A percentile compares a stretch with the other conserved stretches of the same genome.
Evolutionary conservation across 768 basidiomycete genomes (phyloP).

Genomic region (Amanita exitialis): DNA sequence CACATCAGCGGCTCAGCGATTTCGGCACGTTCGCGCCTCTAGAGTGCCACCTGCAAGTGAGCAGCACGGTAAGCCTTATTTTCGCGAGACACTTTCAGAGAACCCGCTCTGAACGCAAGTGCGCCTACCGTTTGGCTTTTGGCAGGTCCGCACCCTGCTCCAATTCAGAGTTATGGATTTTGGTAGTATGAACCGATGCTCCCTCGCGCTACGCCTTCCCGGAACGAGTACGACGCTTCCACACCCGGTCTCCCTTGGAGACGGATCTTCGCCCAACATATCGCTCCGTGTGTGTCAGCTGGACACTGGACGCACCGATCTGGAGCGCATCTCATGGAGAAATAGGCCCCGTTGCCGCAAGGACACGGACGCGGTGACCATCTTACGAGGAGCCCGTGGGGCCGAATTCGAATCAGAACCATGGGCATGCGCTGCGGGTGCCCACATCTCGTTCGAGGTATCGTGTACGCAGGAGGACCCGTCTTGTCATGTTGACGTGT

Average conservation of each 20-base stretch:
- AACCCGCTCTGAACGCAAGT: not conserved
- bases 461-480: too few relatives aligned
- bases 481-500: too few relatives aligned
- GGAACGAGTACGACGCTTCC: not conserved
- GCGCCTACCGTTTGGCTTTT: too few relatives aligned
- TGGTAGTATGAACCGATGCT: not conserved
- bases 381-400: too few relatives aligned
- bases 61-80: not conserved
- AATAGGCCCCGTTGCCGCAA: not conserved
- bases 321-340: not conserved
- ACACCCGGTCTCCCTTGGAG: not conserved
- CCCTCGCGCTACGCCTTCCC: not conserved
- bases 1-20: not conserved
- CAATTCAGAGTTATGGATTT: constrained; percentile 2
- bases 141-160: not conserved
- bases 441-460: too few relatives aligned
- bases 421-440: too few relatives aligned
- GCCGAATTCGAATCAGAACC: too few relatives aligned
- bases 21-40: not conserved
- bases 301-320: not conserved
- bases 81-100: too few relatives aligned
- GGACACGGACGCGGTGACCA: too few relatives aligned
- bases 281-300: constrained; percentile 1
- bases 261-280: not conserved
- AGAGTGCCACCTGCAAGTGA: constrained; percentile 2